A percentile compares a stretch with the other conserved stretches of the same genome.
These are phyloP conservation scores for Abelmoschus esculentus DNA, from an alignment of 345 rosid genomes.

Conservation along the genomic window DNA sequence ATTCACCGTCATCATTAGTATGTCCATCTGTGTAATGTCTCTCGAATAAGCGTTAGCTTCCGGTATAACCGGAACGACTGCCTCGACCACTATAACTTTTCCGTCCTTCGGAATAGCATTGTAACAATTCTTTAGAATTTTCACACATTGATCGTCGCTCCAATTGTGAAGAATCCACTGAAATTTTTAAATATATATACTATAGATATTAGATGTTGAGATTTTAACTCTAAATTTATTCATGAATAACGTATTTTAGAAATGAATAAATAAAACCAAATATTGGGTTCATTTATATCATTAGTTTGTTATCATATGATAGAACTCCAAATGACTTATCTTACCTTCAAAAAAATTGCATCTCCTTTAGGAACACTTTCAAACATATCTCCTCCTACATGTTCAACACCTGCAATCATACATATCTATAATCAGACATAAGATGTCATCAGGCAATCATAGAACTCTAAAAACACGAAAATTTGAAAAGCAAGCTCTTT, in stretches of 20 bases:
- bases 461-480: too few species aligned
- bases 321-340: too few species aligned
- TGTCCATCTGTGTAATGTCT: neutral
- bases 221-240: neutral
- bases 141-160: conserved; percentile 36
- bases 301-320: too few species aligned
- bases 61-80: neutral
- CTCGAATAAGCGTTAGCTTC: neutral
- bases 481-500: neutral
- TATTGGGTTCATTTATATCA: too few species aligned
- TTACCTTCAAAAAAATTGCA: neutral
- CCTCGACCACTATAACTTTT: conserved; percentile 26
- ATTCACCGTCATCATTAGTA: neutral
- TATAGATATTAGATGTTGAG: too few species aligned
- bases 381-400: neutral
- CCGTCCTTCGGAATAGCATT: conserved; percentile 22
- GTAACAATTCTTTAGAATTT: conserved; percentile 24
- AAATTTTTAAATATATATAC: neutral
- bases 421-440: too few species aligned
- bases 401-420: neutral
- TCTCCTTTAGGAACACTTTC: neutral
- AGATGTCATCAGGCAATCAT: too few species aligned
- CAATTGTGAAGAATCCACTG: conserved; percentile 44
- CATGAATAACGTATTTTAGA: too few species aligned
- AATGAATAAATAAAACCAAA: too few species aligned